Percentiles rank a stretch among this genome's conserved stretches.
Conservation (phyloP, 345 rosid genomes). For the Gossypioides kirkii region DNA sequence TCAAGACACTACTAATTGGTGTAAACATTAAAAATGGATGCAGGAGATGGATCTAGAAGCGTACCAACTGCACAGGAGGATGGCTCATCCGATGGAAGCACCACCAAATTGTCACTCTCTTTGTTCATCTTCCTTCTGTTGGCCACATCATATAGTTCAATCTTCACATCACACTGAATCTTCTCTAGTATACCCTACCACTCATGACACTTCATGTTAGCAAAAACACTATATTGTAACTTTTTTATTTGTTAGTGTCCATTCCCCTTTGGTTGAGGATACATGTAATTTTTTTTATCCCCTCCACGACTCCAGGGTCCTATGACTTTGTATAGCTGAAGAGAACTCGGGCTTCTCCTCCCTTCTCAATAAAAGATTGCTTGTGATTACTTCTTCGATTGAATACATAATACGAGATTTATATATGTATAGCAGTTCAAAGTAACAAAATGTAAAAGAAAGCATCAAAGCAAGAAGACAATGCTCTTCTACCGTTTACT, state of each 20-base stretch:
- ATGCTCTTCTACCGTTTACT: neutral
- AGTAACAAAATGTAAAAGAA: neutral
- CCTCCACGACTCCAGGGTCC: slow-evolving; percentile 2
- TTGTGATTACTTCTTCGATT: neutral
- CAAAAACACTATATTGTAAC: neutral
- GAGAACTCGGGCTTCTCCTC: slow-evolving; percentile 38
- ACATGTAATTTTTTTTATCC: slow-evolving; percentile 17
- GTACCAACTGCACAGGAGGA: slow-evolving; percentile 52
- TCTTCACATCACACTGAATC: slow-evolving; percentile 31
- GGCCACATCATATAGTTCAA: slow-evolving; percentile 45
- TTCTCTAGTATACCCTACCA: neutral
- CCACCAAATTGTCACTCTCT: slow-evolving; percentile 45
- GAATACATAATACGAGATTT: neutral
- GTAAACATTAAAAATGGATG: slow-evolving; percentile 17
- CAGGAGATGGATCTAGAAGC: slow-evolving; percentile 57
- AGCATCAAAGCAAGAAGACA: neutral
- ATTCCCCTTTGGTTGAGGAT: slow-evolving; percentile 13
- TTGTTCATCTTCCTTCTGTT: slow-evolving; percentile 45
- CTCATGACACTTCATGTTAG: neutral
- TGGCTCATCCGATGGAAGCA: slow-evolving; percentile 53
- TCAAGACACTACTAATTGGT: neutral
- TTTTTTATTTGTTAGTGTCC: slow-evolving; percentile 9
- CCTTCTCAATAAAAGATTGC: slow-evolving; percentile 31
- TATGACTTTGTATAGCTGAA: slow-evolving; percentile 34
- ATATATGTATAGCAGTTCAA: neutral